Percentiles rank a stretch among this genome's conserved stretches.
Conservation (phyloP, 2,329 filamentous ascomycete genomes). For the Taxawa tesnikishii region DNA sequence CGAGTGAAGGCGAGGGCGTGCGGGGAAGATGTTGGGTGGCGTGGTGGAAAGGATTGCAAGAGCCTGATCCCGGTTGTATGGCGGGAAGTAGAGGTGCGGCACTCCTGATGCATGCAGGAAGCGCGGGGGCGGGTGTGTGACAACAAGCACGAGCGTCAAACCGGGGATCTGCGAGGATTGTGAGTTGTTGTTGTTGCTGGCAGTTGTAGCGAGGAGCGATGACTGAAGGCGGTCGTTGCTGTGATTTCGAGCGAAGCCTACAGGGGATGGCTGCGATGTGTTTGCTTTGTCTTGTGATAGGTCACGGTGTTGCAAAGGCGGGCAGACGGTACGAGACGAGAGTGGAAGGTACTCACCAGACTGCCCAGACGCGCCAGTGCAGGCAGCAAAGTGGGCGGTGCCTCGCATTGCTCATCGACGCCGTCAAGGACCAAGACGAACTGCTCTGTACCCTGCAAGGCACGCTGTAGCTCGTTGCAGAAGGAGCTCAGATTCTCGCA, state of each 20-base stretch:
- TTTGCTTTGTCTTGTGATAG: no score
- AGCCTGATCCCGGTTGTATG: conserved; percentile 72
- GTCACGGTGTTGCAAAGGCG: no score
- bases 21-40: conserved; percentile 34
- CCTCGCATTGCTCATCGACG: conserved; percentile 74
- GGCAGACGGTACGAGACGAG: no score
- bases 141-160: conserved; percentile 65
- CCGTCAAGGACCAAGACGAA: conserved; percentile 82
- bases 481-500: conserved; percentile 76
- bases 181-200: background rate
- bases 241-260: no score
- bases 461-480: conserved; percentile 55
- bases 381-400: conserved; percentile 63
- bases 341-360: conserved; percentile 40
- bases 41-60: conserved; percentile 59
- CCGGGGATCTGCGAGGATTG: conserved; percentile 53
- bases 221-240: no score
- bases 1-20: conserved; percentile 26
- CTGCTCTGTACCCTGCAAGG: conserved; percentile 44
- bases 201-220: no score
- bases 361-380: conserved; percentile 74
- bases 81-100: conserved; percentile 69
- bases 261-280: no score
- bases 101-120: conserved; percentile 58
- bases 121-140: conserved; percentile 57